Base-by-base conservation (phyloP, 2,329 filamentous ascomycete species). In the Ophiocordyceps robertsii region DNA sequence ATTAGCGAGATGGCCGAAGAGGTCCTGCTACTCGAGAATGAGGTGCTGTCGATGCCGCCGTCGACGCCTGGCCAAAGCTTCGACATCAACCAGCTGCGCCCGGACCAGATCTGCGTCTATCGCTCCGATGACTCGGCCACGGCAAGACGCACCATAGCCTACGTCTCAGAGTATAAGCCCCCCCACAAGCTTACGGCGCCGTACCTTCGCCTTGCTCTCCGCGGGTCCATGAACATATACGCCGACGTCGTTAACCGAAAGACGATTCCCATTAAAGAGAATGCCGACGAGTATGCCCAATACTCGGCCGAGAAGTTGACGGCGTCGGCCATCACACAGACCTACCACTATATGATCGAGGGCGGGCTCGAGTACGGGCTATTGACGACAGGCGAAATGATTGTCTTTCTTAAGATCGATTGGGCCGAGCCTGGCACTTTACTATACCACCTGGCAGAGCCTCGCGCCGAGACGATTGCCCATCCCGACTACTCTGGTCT, bases 331-430 rank as follows among this genome's bases (percentile, higher is more conserved):
- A 52, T 73, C 30, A 66, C 65, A 6, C 64, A 73, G 52, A 64
- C 60, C 1, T 73, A 67, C 48, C 60, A 67, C 31, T 71, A 72
- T 51, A 74, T 74, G 60, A 60, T 73, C 13, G 49, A 65, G 40
- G 54, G 53, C n/a, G 64, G 70, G 0, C 54, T 70, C 7, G 58
- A 66, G 43, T 68, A 67, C 46, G 60, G 68, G 13, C 55, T 59
- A 29, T 43, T 72, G 14, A 62, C 56, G 13, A 70, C 62, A 1
- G 63, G 65, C 31, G 61, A 70, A 48, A 58, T 59, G 1, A 62
- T 62, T 39, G 59, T 69, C 29, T 70, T 69, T 45, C 56, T 72
- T 17, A 60, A 56, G 33, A 46, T 68, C 14, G 47, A 60, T 42
- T 57, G 48, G 52, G 11, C 36, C 1, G 31, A 58, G n/a, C 53